Conservation (phyloP, 208 protist genomes). For the Trypanosoma vivax region DNA sequence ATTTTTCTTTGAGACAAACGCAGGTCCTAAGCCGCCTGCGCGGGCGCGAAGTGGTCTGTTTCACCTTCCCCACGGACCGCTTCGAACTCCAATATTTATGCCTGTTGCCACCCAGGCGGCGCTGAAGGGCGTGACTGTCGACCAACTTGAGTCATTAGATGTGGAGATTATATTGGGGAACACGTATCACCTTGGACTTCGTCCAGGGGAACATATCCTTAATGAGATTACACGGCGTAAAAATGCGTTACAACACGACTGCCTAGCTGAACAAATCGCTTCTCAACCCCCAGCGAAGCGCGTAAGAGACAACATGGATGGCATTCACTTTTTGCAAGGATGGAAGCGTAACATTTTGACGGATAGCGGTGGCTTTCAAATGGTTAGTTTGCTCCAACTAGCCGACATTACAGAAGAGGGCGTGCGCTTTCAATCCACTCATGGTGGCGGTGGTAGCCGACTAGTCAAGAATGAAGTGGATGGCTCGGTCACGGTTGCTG, state of each 20-base stretch:
- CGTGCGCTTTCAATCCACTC: slow-evolving; percentile 97
- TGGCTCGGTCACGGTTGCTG: neutral
- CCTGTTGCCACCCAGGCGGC: slow-evolving; percentile 97
- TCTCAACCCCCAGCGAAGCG: slow-evolving; percentile 9
- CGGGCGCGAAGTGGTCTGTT: slow-evolving; percentile 78
- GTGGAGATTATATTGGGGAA: slow-evolving; percentile 97
- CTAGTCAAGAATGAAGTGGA: slow-evolving; percentile 6
- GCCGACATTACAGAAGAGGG: slow-evolving; percentile 97
- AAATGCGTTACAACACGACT: slow-evolving; percentile 25
- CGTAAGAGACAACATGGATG: slow-evolving; percentile 89
- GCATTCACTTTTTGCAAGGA: slow-evolving; percentile 96
- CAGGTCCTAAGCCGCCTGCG: slow-evolving; percentile 26
- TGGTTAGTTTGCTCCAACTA: slow-evolving; percentile 97
- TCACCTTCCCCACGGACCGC: slow-evolving; percentile 83
- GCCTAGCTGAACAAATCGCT: neutral
- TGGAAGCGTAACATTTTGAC: slow-evolving; percentile 96
- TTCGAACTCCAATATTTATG: slow-evolving; percentile 97
- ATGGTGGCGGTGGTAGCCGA: slow-evolving; percentile 72
- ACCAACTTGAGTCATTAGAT: slow-evolving; percentile 91
- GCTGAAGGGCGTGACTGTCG: slow-evolving; percentile 93
- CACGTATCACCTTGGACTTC: slow-evolving; percentile 97
- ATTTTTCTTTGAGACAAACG: slow-evolving; percentile 68
- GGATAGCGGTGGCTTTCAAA: slow-evolving; percentile 98
- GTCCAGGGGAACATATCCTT: slow-evolving; percentile 88
- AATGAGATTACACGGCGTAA: slow-evolving; percentile 67